A percentile compares a stretch with the other conserved stretches of the same genome.
These are phyloP conservation scores for Stylonectria norvegica DNA, from an alignment of 2,329 filamentous ascomycete species.

Conservation along the genomic window DNA sequence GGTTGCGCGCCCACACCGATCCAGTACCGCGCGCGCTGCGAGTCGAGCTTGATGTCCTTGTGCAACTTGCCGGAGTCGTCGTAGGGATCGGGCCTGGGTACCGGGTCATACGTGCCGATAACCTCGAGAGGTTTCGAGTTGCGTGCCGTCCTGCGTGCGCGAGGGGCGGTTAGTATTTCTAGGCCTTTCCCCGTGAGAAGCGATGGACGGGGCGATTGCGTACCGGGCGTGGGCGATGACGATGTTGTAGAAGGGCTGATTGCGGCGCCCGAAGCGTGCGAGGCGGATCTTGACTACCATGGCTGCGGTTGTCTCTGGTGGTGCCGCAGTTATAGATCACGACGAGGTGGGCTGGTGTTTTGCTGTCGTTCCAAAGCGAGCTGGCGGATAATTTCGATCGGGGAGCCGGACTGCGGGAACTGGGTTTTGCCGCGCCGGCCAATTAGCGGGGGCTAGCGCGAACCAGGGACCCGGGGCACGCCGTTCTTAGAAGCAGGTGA, in stretches of 20 bases:
- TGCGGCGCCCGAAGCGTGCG: conserved; percentile 85
- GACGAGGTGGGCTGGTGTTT: conserved; percentile 4
- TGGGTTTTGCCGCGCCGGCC: conserved; percentile 36
- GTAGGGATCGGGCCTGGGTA: conserved; percentile 59
- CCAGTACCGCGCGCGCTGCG: conserved; percentile 84
- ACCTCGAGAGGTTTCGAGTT: conserved; percentile 91
- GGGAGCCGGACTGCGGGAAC: too few relatives aligned
- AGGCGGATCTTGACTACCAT: conserved; percentile 96
- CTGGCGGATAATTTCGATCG: conserved; percentile 32
- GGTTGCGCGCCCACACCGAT: conserved; percentile 95
- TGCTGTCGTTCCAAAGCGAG: conserved; percentile 7
- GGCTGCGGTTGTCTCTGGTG: conserved; percentile 12
- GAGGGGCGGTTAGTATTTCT: conserved; percentile 4
- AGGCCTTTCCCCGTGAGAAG: not conserved
- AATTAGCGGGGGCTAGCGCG: conserved; percentile 13
- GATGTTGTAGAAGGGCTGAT: conserved; percentile 95
- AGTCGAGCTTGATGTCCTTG: conserved; percentile 90
- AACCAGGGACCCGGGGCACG: not conserved
- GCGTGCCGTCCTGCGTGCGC: conserved; percentile 65
- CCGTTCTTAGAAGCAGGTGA: conserved; percentile 7
- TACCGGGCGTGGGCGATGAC: conserved; percentile 91
- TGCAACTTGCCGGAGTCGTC: conserved; percentile 65
- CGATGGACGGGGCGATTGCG: conserved; percentile 20
- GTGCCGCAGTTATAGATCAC: conserved; percentile 14
- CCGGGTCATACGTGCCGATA: conserved; percentile 72